Base-by-base conservation (phyloP, 2,329 filamentous ascomycete genomes). In the Simplicillium aogashimaense region DNA sequence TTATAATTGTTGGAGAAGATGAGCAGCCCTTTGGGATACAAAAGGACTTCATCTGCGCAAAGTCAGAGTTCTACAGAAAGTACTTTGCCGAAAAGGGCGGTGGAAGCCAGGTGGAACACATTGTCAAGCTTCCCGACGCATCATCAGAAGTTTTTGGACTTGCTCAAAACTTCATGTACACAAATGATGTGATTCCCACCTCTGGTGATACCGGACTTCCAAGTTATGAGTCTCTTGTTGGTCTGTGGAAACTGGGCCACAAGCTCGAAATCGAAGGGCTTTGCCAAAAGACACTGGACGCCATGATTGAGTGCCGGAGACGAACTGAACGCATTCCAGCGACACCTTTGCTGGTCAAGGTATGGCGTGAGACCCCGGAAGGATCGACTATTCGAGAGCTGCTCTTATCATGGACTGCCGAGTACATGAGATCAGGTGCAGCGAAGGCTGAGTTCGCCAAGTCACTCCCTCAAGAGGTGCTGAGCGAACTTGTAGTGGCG, bases 331-430 rank as follows among this genome's bases (percentile, higher is more conserved):
- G 63, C 14, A 80, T 81, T 34, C 77, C 77, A 1, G 68, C 73
- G 3, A 74, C 74, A 0, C 70, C 72, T 2, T 62, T 80, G 2
- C 67, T 81, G 6, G 70, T 79, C 1, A 68, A 74, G 48, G 76
- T 77, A 7, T 81, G 76, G 76, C 67, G 72, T 37, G 74, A 79
- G 38, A 78, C 75, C 0, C 74, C 74, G 0, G 72, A 76, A 46
- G 75, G 74, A 8, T 79, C 75, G 3, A 67, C 72, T 1, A 72
- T 81, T 37, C 67, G 76, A 31, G 65, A 66, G 44, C 67, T 81
- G 30, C 65, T 81, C 12, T 59, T 80, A 3, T 69, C 65, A 10
- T 81, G 77, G 77, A 72, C 75, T 2, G 76, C 74, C 18, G 76
- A 81, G 54, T 80, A 80, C 48, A 76, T 80, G 60, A 62, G 72